Percentiles rank a stretch among this genome's conserved stretches.
Conservation (phyloP, 2,329 filamentous ascomycete species). For the Claviceps sp. region DNA sequence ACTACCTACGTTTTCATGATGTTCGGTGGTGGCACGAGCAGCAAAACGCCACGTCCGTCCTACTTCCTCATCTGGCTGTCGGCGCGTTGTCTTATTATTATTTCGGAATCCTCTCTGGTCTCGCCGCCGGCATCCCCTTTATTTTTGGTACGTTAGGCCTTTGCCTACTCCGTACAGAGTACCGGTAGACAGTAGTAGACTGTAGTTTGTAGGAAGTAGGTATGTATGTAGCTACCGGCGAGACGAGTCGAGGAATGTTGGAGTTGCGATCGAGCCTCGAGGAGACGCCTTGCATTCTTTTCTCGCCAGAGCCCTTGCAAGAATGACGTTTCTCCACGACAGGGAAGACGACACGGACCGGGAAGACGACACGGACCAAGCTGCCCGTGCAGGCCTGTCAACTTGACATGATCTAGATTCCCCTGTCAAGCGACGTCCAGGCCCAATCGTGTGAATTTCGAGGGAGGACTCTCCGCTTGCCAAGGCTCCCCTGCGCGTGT, state of each 20-base stretch:
- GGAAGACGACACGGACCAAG: not conserved
- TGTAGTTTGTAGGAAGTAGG: not conserved
- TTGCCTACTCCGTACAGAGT: no score
- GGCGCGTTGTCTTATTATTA: no score
- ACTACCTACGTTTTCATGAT: no score
- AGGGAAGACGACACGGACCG: not conserved
- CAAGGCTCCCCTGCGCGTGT: slow-evolving; percentile 1
- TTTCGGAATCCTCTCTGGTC: no score
- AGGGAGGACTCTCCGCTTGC: not conserved
- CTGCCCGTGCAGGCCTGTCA: not conserved
- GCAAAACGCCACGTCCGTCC: no score
- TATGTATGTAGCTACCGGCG: not conserved
- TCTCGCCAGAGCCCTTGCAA: not conserved
- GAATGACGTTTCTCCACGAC: not conserved
- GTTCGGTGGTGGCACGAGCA: no score
- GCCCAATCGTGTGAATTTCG: not conserved
- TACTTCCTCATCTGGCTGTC: no score
- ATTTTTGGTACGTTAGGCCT: no score
- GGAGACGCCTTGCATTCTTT: not conserved
- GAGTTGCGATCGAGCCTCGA: not conserved
- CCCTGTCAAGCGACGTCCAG: not conserved
- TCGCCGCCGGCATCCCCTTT: no score
- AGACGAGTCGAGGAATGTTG: not conserved
- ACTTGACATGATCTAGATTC: not conserved
- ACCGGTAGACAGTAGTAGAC: no score